phyloP scores from a whole-genome alignment of 2,329 filamentous ascomycete species.

The Exophiala sp. region DNA sequence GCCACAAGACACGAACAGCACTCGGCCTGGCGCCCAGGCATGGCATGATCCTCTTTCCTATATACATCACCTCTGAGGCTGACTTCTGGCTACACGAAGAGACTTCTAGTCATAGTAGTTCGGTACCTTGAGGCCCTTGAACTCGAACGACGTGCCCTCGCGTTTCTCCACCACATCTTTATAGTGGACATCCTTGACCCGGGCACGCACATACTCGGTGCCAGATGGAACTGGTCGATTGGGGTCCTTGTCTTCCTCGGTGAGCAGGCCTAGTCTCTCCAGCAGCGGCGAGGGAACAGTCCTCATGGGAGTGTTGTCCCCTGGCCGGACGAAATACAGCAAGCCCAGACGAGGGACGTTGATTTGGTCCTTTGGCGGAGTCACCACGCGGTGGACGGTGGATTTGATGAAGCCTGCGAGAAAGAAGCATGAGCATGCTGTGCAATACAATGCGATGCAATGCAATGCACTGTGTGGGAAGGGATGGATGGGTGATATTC shows the following conservation, averaged over 20 bases:
- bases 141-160: constrained; percentile 43
- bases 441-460: no score
- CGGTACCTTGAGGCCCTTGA: constrained; percentile 38
- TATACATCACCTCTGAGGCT: no score
- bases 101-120: constrained; percentile 34
- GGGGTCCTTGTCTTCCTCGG: constrained; percentile 37
- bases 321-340: constrained; percentile 51
- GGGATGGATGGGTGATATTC: background rate
- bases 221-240: constrained; percentile 36
- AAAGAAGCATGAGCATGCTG: background rate
- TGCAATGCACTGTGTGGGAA: no score
- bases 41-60: no score
- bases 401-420: constrained; percentile 32
- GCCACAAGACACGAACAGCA: no score
- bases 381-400: constrained; percentile 47
- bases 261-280: constrained; percentile 37
- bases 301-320: constrained; percentile 42
- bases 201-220: constrained; percentile 44
- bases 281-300: constrained; percentile 37
- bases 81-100: background rate
- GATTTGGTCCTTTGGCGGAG: constrained; percentile 45
- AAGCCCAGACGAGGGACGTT: constrained; percentile 45
- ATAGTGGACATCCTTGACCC: constrained; percentile 45
- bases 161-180: constrained; percentile 42
- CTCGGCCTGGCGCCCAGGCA: no score